phyloP scores from a whole-genome alignment of 306 rosid genomes.

The Arachis hypogaea region DNA sequence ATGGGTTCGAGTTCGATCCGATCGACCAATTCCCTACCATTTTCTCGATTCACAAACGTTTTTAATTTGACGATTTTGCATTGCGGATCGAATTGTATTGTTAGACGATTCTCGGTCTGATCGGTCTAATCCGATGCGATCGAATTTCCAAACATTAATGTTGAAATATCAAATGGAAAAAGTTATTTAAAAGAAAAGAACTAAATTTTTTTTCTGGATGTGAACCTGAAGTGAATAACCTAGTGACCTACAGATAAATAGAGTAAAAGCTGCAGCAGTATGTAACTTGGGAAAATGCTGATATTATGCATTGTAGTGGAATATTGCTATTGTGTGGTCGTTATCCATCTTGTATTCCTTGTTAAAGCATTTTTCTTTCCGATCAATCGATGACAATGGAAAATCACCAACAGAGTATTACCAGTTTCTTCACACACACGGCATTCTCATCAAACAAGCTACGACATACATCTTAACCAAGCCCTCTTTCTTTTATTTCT shows the following conservation, averaged over 20 bases:
- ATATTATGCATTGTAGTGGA: not conserved
- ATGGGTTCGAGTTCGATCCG: no score
- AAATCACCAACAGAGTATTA: conserved; percentile 29
- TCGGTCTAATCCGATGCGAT: no score
- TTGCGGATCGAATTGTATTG: no score
- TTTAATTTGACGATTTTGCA: no score
- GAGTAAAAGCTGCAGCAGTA: conserved; percentile 32
- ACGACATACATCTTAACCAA: not conserved
- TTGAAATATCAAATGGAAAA: conserved; percentile 8
- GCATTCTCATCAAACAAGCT: conserved; percentile 36
- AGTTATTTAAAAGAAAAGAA: not conserved
- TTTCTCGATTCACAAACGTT: no score
- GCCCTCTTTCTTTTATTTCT: conserved; percentile 13
- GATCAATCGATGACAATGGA: conserved; percentile 35
- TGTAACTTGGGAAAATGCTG: conserved; percentile 15
- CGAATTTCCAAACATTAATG: no score
- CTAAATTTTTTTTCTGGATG: conserved; percentile 10
- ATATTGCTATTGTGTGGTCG: conserved; percentile 42
- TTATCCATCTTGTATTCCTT: conserved; percentile 4
- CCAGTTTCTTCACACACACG: conserved; percentile 5
- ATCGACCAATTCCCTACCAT: no score
- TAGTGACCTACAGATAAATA: conserved; percentile 19
- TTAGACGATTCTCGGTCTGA: no score
- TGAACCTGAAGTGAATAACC: conserved; percentile 24
- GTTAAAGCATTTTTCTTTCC: no score